A percentile compares a stretch with the other conserved stretches of the same genome.
Evolutionary conservation across 352 stramenopile genomes (phyloP).

Genomic region (Phytophthora rubi): DNA sequence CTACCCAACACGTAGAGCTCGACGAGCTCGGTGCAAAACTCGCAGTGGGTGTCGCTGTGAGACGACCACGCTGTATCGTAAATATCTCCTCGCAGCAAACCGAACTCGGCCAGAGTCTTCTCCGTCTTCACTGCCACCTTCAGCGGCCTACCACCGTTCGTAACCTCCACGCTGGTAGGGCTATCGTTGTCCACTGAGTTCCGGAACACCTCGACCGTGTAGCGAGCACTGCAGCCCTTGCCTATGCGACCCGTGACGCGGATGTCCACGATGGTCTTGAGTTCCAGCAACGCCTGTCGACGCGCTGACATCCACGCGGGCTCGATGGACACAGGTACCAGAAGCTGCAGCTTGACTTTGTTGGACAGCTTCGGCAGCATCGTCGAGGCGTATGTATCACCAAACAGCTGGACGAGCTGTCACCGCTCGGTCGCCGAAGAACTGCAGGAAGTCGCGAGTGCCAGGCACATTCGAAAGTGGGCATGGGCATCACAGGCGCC

Average conservation of each 20-base stretch:
- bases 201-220: constrained; percentile 35
- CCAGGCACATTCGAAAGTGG: constrained; percentile 35
- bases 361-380: constrained; percentile 39
- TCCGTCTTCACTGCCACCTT: constrained; percentile 26
- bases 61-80: constrained; percentile 35
- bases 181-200: constrained; percentile 23
- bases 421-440: constrained; percentile 17
- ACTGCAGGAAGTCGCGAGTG: constrained; percentile 20
- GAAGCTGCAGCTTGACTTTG: constrained; percentile 35
- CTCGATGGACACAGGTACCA: constrained; percentile 39
- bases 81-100: constrained; percentile 25
- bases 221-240: constrained; percentile 23
- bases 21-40: constrained; percentile 37
- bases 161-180: constrained; percentile 8
- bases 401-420: constrained; percentile 17
- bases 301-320: constrained; percentile 32
- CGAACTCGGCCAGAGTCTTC: constrained; percentile 31
- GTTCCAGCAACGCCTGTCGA: constrained; percentile 24
- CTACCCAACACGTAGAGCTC: constrained; percentile 37
- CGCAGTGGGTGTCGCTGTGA: constrained; percentile 31
- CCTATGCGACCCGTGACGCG: constrained; percentile 27
- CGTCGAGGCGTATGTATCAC: background rate
- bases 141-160: constrained; percentile 7
- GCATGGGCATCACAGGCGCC: too few relatives aligned
- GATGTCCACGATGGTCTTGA: constrained; percentile 37